Base-by-base conservation (phyloP, 768 basidiomycete species). In the Trametes sanguinea region DNA sequence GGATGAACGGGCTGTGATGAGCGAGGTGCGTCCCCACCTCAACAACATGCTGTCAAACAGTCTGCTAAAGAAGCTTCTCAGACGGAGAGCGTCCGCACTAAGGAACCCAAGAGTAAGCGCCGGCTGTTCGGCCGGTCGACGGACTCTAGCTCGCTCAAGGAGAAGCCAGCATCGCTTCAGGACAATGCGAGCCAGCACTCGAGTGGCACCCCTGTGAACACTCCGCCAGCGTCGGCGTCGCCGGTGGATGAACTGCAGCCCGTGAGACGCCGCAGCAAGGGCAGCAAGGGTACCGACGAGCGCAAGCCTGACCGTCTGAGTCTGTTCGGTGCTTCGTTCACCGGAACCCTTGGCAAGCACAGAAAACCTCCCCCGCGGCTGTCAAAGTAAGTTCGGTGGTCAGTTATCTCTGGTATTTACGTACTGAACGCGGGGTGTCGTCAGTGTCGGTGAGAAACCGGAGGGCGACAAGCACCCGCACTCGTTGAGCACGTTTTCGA, bases 281-380 rank as follows among this genome's bases (percentile, higher is more conserved):
- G 72, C 16, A 87, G 83, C 74, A 82, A 80, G 63, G 81, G 80
- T 61, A 50, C 76, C 14, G 88, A 89, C 54, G 76, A 67, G 2
- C 79, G 79, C 65, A 79, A 76, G 56, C 69, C 72, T 11, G 88
- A 90, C 44, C 78, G 91, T n/a, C 73, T 91, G 62, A 94, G 93
- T 68, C 86, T 96, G 68, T 96, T 97, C 69, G 91, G 90, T 13
- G 81, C 80, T 17, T 74, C 85, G 3, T 85, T 92, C 63, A 75
- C 77, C 10, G 82, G 84, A 0, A 77, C 86, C 5, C 69, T 91
- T 56, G 84, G 86, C 32, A 95, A 88, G 72, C 76, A 78, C 43
- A 77, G 94, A 65, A 95, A 97, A 72, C 94, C 94, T 0, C 81
- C 93, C 0, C 93, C 92, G 16, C 83, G 83, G 73, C 86, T 86